A percentile compares a stretch with the other conserved stretches of the same genome.
These are phyloP conservation scores for Triglochin maritima DNA, from an alignment of 106 monocot species.

Conservation along the genomic window DNA sequence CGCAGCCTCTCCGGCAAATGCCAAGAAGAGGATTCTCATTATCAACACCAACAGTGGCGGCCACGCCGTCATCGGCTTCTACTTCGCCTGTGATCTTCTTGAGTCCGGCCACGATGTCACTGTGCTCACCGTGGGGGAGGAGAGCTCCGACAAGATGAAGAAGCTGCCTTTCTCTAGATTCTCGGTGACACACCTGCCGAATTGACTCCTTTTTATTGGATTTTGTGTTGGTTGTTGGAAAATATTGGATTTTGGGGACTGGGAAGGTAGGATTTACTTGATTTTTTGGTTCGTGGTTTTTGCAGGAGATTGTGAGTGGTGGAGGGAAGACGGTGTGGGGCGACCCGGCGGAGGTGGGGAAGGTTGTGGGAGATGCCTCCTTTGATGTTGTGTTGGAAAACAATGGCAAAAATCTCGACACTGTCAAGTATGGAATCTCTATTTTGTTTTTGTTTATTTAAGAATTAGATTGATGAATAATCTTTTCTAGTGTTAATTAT, in stretches of 20 bases:
- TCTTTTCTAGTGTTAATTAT: too few relatives aligned
- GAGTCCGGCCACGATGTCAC: conserved; percentile 66
- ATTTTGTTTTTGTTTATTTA: too few relatives aligned
- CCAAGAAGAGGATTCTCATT: conserved; percentile 72
- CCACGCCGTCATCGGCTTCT: conserved; percentile 95
- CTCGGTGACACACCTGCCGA: conserved; percentile 25
- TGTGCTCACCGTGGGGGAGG: conserved; percentile 87
- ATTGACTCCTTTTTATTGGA: not conserved
- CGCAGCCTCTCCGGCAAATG: not conserved
- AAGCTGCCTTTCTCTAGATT: conserved; percentile 86
- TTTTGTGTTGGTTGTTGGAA: not conserved
- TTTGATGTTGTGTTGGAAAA: conserved; percentile 94
- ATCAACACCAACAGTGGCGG: conserved; percentile 91
- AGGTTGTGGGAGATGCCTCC: conserved; percentile 33
- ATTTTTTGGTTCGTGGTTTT: not conserved
- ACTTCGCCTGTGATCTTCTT: conserved; percentile 65
- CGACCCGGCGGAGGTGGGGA: conserved; percentile 55
- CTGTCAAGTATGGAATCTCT: conserved; percentile 66
- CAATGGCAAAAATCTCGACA: conserved; percentile 89
- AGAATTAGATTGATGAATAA: too few relatives aligned
- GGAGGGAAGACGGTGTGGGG: conserved; percentile 89
- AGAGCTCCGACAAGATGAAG: conserved; percentile 92
- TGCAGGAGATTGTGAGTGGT: conserved; percentile 56
- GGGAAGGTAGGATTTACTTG: not conserved
- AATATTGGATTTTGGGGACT: not conserved